These are phyloP conservation scores for Chaetothyriales sp. DNA, from an alignment of 2,329 filamentous ascomycete genomes.

Conservation along the genomic window DNA sequence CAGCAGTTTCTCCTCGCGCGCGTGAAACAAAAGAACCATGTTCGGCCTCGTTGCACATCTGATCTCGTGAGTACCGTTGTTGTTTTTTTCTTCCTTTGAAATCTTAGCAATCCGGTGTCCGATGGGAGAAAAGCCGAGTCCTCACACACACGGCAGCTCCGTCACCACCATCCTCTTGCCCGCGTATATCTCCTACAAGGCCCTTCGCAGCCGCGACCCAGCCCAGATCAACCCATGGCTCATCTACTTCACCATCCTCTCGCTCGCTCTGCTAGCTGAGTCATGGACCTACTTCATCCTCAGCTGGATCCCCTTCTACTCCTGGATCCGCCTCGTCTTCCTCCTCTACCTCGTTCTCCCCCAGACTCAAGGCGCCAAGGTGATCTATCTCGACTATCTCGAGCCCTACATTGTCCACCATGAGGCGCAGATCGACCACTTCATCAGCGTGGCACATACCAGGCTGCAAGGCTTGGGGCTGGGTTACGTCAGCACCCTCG, in stretches of 20 bases:
- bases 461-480: conserved; percentile 64
- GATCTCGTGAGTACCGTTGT: conserved; percentile 50
- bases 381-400: conserved; percentile 72
- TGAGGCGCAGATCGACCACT: conserved; percentile 75
- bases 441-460: conserved; percentile 72
- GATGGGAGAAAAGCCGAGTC: too few relatives aligned
- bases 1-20: not conserved
- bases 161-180: conserved; percentile 84
- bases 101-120: too few relatives aligned
- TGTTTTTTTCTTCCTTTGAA: too few relatives aligned
- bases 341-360: conserved; percentile 93
- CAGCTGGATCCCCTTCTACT: conserved; percentile 83
- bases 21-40: conserved; percentile 35
- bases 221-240: conserved; percentile 90
- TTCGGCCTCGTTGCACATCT: conserved; percentile 67
- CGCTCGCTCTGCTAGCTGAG: conserved; percentile 66
- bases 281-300: conserved; percentile 81
- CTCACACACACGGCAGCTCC: conserved; percentile 42
- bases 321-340: conserved; percentile 74
- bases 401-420: conserved; percentile 81
- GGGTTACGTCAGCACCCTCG: conserved; percentile 56
- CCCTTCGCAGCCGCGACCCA: conserved; percentile 81
- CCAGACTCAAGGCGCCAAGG: conserved; percentile 82
- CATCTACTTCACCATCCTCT: conserved; percentile 96
- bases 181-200: conserved; percentile 95